These are phyloP conservation scores for Podila horticola DNA, from an alignment of 192 early-diverging fungal species.

Conservation along the genomic window DNA sequence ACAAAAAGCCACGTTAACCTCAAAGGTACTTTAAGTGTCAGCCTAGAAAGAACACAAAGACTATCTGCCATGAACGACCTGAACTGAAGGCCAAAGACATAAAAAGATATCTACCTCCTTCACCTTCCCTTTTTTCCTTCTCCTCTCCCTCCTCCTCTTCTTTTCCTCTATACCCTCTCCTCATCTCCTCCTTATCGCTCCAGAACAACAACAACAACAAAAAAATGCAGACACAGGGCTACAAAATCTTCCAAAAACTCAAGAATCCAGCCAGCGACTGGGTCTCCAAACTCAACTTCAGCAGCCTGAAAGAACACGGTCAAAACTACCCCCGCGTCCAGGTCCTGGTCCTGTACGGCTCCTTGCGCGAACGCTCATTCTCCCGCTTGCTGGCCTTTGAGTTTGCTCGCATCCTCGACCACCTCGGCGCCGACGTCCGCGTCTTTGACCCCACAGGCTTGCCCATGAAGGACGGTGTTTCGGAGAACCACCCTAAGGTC, in stretches of 20 bases:
- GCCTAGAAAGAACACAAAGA: too few relatives aligned
- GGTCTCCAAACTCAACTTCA: slow-evolving; percentile 35
- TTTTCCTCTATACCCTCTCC: not conserved
- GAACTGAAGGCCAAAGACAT: too few relatives aligned
- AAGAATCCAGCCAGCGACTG: slow-evolving; percentile 31
- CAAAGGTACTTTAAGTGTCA: too few relatives aligned
- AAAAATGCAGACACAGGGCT: not conserved
- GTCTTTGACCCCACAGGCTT: slow-evolving; percentile 61
- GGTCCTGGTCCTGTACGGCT: slow-evolving; percentile 62
- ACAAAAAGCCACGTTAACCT: too few relatives aligned
- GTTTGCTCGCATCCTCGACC: slow-evolving; percentile 59
- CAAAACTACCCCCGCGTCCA: slow-evolving; percentile 34
- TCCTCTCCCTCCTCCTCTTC: not conserved
- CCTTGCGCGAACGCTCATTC: slow-evolving; percentile 56
- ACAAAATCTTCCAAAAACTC: slow-evolving; percentile 29
- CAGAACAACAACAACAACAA: too few relatives aligned
- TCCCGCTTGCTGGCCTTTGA: slow-evolving; percentile 62
- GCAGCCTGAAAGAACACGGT: slow-evolving; percentile 24
- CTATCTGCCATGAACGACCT: too few relatives aligned
- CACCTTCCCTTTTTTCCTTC: not conserved
- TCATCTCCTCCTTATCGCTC: not conserved
- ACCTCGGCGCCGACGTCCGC: slow-evolving; percentile 58
- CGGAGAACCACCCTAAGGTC: slow-evolving; percentile 60
- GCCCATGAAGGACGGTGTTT: slow-evolving; percentile 61
- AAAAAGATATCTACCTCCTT: not conserved